phyloP scores from a whole-genome alignment of 2,329 filamentous ascomycete genomes.

The Phialemoniopsis sp. region DNA sequence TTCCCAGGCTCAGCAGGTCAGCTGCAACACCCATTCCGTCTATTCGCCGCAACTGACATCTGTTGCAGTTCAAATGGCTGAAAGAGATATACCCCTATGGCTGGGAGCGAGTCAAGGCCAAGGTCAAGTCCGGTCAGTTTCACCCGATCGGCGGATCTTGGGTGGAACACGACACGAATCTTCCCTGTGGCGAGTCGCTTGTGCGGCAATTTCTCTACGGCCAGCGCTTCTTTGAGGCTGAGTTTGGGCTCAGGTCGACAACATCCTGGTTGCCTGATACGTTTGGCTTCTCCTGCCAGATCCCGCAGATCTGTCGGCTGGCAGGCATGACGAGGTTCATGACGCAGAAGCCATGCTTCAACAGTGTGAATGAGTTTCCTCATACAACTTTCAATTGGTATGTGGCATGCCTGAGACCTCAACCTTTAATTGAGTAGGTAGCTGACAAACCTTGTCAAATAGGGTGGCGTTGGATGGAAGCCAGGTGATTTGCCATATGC shows the following conservation, averaged over 20 bases:
- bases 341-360: constrained; percentile 69
- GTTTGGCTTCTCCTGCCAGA: constrained; percentile 64
- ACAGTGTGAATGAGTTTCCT: constrained; percentile 70
- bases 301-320: constrained; percentile 62
- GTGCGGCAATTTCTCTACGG: constrained; percentile 65
- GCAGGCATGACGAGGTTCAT: constrained; percentile 66
- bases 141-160: constrained; percentile 66
- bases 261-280: constrained; percentile 70
- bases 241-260: constrained; percentile 58
- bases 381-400: constrained; percentile 68
- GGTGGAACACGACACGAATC: constrained; percentile 68
- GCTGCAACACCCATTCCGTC: no score
- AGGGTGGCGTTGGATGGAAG: constrained; percentile 60
- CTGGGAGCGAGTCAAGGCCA: constrained; percentile 62
- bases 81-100: constrained; percentile 60
- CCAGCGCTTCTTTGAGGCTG: constrained; percentile 63
- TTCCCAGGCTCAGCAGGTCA: constrained; percentile 55
- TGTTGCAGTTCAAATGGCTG: constrained; percentile 51
- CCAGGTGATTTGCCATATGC: constrained; percentile 67
- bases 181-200: constrained; percentile 64
- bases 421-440: no score
- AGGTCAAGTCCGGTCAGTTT: constrained; percentile 63
- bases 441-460: background rate
- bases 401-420: background rate
- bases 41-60: constrained; percentile 34